A percentile compares a stretch with the other conserved stretches of the same genome.
phyloP scores from a whole-genome alignment of 805 yeast genomes.

The Wickerhamomyces rabaulensis region DNA sequence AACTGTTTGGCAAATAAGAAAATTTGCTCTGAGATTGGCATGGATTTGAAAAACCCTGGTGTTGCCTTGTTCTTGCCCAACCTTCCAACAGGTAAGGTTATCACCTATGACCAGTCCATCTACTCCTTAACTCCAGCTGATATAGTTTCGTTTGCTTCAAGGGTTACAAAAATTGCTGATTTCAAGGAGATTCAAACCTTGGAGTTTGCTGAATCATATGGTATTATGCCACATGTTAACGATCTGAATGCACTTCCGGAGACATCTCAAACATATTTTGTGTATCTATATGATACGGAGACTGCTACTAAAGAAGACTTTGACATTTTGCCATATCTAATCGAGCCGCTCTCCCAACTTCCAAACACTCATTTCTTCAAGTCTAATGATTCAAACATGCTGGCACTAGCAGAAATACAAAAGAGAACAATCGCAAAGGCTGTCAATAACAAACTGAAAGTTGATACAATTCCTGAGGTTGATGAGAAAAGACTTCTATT shows the following conservation, averaged over 20 bases:
- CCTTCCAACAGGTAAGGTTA: slow-evolving; percentile 36
- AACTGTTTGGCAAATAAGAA: slow-evolving; percentile 49
- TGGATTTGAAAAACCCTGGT: slow-evolving; percentile 34
- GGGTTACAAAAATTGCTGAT: slow-evolving; percentile 42
- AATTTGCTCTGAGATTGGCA: slow-evolving; percentile 49
- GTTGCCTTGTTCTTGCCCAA: slow-evolving; percentile 51
- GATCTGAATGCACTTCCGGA: slow-evolving; percentile 4
- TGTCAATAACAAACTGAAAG: slow-evolving; percentile 35
- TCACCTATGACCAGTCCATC: slow-evolving; percentile 23
- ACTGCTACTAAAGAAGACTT: slow-evolving; percentile 56
- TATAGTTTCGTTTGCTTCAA: slow-evolving; percentile 38
- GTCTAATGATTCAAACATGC: slow-evolving; percentile 38
- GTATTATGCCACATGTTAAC: not conserved
- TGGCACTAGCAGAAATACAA: slow-evolving; percentile 37
- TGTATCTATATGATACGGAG: slow-evolving; percentile 48
- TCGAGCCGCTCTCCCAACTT: slow-evolving; percentile 54
- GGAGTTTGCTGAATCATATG: slow-evolving; percentile 13
- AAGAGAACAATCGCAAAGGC: slow-evolving; percentile 29
- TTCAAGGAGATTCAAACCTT: slow-evolving; percentile 25
- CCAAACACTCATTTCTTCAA: slow-evolving; percentile 52
- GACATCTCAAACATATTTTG: slow-evolving; percentile 43
- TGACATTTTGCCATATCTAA: slow-evolving; percentile 51
- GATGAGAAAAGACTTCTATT: slow-evolving; percentile 44
- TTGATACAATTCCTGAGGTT: slow-evolving; percentile 29
- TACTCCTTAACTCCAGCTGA: slow-evolving; percentile 23